These are phyloP conservation scores for Trametes maxima DNA, from an alignment of 768 basidiomycete species.

Conservation along the genomic window DNA sequence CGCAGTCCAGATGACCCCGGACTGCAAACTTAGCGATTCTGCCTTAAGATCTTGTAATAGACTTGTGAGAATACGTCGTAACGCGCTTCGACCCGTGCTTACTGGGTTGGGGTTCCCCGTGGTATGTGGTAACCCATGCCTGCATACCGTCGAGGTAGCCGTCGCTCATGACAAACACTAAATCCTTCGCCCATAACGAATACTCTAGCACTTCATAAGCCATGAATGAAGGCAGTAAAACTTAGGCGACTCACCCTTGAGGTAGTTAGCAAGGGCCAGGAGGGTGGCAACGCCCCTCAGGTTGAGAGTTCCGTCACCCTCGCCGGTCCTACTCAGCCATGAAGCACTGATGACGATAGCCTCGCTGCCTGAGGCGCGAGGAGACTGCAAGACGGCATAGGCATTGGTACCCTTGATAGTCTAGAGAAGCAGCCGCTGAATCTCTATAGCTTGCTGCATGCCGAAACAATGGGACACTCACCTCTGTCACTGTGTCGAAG, in stretches of 20 bases:
- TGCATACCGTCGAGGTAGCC: constrained; percentile 90
- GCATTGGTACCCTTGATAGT: constrained; percentile 69
- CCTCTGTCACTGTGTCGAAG: constrained; percentile 54
- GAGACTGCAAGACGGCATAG: constrained; percentile 80
- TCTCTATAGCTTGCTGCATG: not conserved
- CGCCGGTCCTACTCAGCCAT: constrained; percentile 73
- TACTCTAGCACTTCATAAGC: constrained; percentile 50
- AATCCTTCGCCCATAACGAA: constrained; percentile 94
- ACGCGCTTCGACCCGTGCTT: constrained; percentile 14
- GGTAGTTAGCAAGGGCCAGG: constrained; percentile 78
- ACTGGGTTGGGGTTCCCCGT: constrained; percentile 71
- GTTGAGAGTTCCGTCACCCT: constrained; percentile 65
- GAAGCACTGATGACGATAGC: constrained; percentile 91
- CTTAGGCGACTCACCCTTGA: constrained; percentile 62
- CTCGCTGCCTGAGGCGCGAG: constrained; percentile 91
- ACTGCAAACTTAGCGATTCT: constrained; percentile 62
- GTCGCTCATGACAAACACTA: constrained; percentile 88
- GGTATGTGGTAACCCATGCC: constrained; percentile 87
- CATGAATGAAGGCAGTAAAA: not conserved
- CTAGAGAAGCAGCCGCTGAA: constrained; percentile 37
- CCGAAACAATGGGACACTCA: constrained; percentile 35
- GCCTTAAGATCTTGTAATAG: constrained; percentile 58
- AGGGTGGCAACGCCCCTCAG: constrained; percentile 86
- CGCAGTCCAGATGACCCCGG: constrained; percentile 95
- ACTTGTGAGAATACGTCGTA: not conserved